Conservation (phyloP, 306 rosid genomes). For the Pterocarpus macrocarpus region DNA sequence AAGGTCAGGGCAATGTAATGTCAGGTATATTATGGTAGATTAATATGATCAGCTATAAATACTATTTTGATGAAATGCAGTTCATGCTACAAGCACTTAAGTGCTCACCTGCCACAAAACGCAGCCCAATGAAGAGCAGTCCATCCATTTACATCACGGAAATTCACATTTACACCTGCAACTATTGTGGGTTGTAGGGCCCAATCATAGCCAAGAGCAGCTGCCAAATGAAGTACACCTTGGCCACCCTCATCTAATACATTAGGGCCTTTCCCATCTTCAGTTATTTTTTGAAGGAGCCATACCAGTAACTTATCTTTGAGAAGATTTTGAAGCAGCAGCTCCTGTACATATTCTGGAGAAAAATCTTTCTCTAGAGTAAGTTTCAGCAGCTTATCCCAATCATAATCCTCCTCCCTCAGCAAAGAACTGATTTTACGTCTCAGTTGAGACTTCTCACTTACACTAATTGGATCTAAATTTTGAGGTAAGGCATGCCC, state of each 20-base stretch:
- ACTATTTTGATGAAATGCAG: constrained; percentile 16
- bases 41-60: constrained; percentile 14
- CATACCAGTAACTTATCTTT: constrained; percentile 75
- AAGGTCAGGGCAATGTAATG: constrained; percentile 4
- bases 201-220: constrained; percentile 94
- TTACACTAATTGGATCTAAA: constrained; percentile 43
- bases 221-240: constrained; percentile 91
- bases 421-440: constrained; percentile 70
- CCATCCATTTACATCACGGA: constrained; percentile 93
- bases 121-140: constrained; percentile 99
- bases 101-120: constrained; percentile 80
- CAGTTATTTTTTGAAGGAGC: constrained; percentile 80
- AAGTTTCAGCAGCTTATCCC: constrained; percentile 68
- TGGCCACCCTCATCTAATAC: constrained; percentile 80
- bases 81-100: constrained; percentile 27
- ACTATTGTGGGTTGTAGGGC: constrained; percentile 74
- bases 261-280: constrained; percentile 89
- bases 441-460: constrained; percentile 60
- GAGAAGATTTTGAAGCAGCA: constrained; percentile 71
- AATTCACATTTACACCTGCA: constrained; percentile 87
- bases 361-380: constrained; percentile 64
- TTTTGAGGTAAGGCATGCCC: constrained; percentile 47
- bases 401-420: constrained; percentile 62
- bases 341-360: constrained; percentile 63
- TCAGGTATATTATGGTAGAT: constrained; percentile 9